A percentile compares a stretch with the other conserved stretches of the same genome.
phyloP scores from a whole-genome alignment of 2,329 filamentous ascomycete genomes.

The Fusarium oligoseptatum region DNA sequence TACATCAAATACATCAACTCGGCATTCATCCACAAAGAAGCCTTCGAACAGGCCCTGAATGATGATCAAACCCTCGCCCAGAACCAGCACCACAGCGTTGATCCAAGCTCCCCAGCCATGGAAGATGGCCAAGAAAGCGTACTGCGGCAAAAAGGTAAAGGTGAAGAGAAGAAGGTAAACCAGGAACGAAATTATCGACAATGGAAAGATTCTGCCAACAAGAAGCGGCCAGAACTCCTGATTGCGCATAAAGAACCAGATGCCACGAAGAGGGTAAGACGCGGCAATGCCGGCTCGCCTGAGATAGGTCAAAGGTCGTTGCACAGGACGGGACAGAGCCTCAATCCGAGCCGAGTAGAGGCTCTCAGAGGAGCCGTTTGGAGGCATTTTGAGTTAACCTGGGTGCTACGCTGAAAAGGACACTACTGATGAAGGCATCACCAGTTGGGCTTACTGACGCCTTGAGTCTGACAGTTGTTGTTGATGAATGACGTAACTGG shows the following conservation, averaged over 20 bases:
- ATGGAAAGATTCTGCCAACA: slow-evolving; percentile 80
- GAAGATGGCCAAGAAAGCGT: slow-evolving; percentile 89
- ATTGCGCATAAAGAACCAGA: slow-evolving; percentile 84
- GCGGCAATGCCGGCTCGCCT: slow-evolving; percentile 60
- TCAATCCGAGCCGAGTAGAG: slow-evolving; percentile 30
- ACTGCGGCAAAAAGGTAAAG: slow-evolving; percentile 90
- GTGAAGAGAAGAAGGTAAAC: slow-evolving; percentile 90
- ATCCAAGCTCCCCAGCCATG: slow-evolving; percentile 91
- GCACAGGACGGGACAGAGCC: slow-evolving; percentile 42
- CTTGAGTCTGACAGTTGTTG: neutral
- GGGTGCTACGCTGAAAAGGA: neutral
- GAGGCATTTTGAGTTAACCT: slow-evolving; percentile 33
- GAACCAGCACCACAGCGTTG: slow-evolving; percentile 86
- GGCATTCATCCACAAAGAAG: slow-evolving; percentile 83
- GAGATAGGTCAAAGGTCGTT: slow-evolving; percentile 58
- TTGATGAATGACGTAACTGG: slow-evolving; percentile 24
- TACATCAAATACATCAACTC: slow-evolving; percentile 88
- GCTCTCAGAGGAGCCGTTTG: slow-evolving; percentile 16
- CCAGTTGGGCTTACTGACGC: slow-evolving; percentile 1
- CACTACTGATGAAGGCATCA: slow-evolving; percentile 29
- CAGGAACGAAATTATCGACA: slow-evolving; percentile 84
- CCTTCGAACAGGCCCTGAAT: slow-evolving; percentile 79
- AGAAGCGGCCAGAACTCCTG: slow-evolving; percentile 88
- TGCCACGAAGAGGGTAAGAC: slow-evolving; percentile 75
- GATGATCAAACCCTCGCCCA: slow-evolving; percentile 84